Evolutionary conservation across 1,284 basidiomycete species (phyloP).

Genomic region (Singerocomus rubriflavus): DNA sequence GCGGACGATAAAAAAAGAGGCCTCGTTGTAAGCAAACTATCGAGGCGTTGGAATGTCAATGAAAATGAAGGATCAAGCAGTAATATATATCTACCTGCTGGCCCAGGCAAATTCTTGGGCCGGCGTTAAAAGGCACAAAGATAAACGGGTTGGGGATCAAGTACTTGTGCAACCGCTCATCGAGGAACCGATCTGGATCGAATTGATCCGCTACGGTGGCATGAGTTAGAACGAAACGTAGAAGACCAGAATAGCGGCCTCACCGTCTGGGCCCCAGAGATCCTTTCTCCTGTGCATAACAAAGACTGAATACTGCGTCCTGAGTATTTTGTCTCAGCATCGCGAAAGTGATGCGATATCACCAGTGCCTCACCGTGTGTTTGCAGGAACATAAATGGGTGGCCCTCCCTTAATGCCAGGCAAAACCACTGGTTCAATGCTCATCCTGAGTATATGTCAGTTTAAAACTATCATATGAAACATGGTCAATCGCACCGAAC

Average conservation of each 20-base stretch:
- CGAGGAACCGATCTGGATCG: constrained; percentile 41
- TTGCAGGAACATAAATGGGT: constrained; percentile 32
- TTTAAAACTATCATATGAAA: neutral
- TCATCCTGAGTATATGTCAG: constrained; percentile 34
- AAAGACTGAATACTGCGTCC: constrained; percentile 34
- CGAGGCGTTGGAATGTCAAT: neutral
- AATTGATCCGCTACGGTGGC: constrained; percentile 32
- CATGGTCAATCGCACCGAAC: constrained; percentile 18
- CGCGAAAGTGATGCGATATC: constrained; percentile 21
- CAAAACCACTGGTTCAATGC: constrained; percentile 44
- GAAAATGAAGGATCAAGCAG: neutral
- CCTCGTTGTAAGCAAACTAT: constrained; percentile 44
- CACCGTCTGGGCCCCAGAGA: constrained; percentile 42
- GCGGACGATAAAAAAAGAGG: constrained; percentile 40
- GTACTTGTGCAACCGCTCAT: constrained; percentile 32
- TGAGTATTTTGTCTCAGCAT: constrained; percentile 11
- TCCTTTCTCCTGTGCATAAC: constrained; percentile 36
- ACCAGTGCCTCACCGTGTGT: constrained; percentile 39
- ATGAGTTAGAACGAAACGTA: neutral
- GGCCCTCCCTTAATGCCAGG: constrained; percentile 33
- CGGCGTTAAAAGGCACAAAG: constrained; percentile 40
- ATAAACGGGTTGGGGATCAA: constrained; percentile 37
- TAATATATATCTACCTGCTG: constrained; percentile 36
- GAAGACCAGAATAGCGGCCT: neutral
- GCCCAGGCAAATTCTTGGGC: constrained; percentile 47